Evolutionary conservation across 805 yeast species (phyloP).

Genomic region (Nakazawaea peltata): DNA sequence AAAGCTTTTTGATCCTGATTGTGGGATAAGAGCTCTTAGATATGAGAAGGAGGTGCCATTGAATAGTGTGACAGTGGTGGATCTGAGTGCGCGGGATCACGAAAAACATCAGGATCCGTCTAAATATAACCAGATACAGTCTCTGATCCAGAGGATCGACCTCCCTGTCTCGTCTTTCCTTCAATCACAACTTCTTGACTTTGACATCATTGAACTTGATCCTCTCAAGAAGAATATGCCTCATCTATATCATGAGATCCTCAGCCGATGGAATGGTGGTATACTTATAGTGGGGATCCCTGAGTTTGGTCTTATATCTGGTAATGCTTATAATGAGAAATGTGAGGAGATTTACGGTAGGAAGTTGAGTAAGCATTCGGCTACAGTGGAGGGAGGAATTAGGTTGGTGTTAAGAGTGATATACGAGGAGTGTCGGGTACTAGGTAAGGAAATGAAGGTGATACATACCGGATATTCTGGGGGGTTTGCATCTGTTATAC

Average conservation of each 20-base stretch:
- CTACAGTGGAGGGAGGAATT: conserved; percentile 88
- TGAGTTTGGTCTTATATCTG: conserved; percentile 94
- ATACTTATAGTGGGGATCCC: conserved; percentile 87
- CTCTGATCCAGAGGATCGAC: background rate
- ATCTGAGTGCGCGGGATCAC: background rate
- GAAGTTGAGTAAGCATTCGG: conserved; percentile 69
- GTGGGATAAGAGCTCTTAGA: no score
- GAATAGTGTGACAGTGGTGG: background rate
- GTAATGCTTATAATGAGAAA: conserved; percentile 93
- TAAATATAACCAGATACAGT: no score
- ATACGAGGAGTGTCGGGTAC: conserved; percentile 73
- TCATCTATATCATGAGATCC: no score
- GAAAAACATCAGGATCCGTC: no score
- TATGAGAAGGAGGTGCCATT: no score
- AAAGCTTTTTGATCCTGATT: no score
- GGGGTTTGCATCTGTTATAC: background rate
- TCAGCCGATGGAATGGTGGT: no score
- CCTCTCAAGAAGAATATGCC: conserved; percentile 6
- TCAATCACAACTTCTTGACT: background rate
- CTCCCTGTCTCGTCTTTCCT: background rate
- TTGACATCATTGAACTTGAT: conserved; percentile 6
- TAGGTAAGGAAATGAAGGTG: conserved; percentile 71
- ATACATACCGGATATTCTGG: conserved; percentile 35
- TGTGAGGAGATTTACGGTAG: conserved; percentile 73
- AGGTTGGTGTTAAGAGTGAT: conserved; percentile 70